A percentile compares a stretch with the other conserved stretches of the same genome.
These are phyloP conservation scores for Lepraria neglecta DNA, from an alignment of 495 filamentous ascomycete genomes.

Conservation along the genomic window DNA sequence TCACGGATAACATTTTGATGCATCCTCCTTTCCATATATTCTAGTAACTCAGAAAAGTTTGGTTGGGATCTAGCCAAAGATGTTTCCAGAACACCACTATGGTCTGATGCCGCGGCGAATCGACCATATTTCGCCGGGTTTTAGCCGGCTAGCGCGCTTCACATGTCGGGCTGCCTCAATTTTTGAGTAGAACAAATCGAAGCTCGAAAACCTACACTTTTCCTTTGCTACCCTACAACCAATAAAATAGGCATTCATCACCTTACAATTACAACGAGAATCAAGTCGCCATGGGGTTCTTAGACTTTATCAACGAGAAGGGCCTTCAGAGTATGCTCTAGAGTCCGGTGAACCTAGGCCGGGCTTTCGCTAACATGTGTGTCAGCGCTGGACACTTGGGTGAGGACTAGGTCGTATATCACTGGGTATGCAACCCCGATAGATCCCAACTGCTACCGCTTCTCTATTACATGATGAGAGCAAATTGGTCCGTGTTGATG, in stretches of 20 bases:
- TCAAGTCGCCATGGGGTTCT: constrained; percentile 77
- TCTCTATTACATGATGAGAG: constrained; percentile 67
- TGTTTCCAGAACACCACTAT: constrained; percentile 2
- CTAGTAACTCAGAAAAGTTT: background rate
- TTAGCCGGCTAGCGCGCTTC: background rate
- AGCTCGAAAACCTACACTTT: background rate
- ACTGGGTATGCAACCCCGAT: constrained; percentile 60
- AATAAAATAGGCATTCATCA: background rate
- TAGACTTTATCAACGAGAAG: constrained; percentile 80
- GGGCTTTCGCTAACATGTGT: constrained; percentile 33
- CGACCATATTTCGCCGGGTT: background rate
- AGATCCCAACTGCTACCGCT: background rate
- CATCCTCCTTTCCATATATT: background rate
- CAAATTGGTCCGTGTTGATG: constrained; percentile 98
- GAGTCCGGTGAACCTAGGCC: constrained; percentile 22
- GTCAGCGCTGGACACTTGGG: constrained; percentile 86
- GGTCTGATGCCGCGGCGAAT: no score
- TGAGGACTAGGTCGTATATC: constrained; percentile 87
- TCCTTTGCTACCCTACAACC: no score
- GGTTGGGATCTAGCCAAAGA: background rate
- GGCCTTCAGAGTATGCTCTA: constrained; percentile 69
- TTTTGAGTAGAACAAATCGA: background rate
- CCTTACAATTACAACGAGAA: background rate
- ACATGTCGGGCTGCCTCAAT: background rate
- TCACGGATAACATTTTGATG: background rate